Conservation (phyloP, 352 stramenopile genomes). For the Globisporangium cystogenes region DNA sequence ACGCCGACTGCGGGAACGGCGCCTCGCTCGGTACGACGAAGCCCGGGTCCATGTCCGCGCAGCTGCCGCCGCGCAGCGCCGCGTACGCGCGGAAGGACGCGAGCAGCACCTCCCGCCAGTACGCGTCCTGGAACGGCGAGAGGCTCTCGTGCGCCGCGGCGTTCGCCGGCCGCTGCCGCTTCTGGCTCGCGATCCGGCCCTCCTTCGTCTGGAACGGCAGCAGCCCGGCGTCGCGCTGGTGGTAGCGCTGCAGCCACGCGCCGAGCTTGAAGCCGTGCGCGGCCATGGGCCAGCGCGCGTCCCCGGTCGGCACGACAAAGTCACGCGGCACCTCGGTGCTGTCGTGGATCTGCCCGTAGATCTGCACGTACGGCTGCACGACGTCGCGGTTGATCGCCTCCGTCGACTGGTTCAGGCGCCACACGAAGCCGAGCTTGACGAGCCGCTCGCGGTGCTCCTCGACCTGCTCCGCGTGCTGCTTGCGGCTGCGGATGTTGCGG, state of each 20-base stretch:
- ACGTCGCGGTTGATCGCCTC: slow-evolving; percentile 45
- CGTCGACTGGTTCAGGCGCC: slow-evolving; percentile 66
- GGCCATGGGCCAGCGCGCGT: slow-evolving; percentile 80
- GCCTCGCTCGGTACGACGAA: slow-evolving; percentile 57
- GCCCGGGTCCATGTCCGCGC: slow-evolving; percentile 41
- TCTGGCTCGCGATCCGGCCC: slow-evolving; percentile 11
- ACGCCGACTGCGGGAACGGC: slow-evolving; percentile 47
- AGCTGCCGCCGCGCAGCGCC: slow-evolving; percentile 32
- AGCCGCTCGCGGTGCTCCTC: slow-evolving; percentile 72
- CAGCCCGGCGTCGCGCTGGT: slow-evolving; percentile 26
- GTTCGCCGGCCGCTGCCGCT: slow-evolving; percentile 12
- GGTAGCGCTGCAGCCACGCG: slow-evolving; percentile 74
- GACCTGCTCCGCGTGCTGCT: slow-evolving; percentile 87
- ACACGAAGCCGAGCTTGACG: slow-evolving; percentile 89
- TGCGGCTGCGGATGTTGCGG: slow-evolving; percentile 83
- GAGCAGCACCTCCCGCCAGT: slow-evolving; percentile 73
- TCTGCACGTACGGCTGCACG: slow-evolving; percentile 41
- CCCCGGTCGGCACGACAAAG: slow-evolving; percentile 71
- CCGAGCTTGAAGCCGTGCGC: slow-evolving; percentile 84
- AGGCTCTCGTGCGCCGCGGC: slow-evolving; percentile 9
- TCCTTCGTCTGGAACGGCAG: slow-evolving; percentile 39
- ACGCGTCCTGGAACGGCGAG: slow-evolving; percentile 47
- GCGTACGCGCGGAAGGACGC: slow-evolving; percentile 55
- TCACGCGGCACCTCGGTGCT: slow-evolving; percentile 47
- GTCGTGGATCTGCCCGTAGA: slow-evolving; percentile 84